Base-by-base conservation (phyloP, 345 rosid species). In the Capsella bursapastoris region DNA sequence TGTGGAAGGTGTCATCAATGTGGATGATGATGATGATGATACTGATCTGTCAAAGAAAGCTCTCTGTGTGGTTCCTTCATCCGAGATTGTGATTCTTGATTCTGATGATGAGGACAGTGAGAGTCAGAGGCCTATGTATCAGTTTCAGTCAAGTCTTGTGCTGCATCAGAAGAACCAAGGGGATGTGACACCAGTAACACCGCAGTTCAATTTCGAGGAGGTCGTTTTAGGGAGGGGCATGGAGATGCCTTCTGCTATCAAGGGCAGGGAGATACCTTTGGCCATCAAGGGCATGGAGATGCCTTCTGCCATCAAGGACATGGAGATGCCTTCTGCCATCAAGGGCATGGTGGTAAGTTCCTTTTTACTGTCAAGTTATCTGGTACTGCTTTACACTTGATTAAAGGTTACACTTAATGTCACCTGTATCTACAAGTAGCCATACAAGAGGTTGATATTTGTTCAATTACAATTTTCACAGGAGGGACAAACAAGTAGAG, bases 71-170 rank as follows among this genome's bases (percentile, higher is more conserved):
- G 66, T 70, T 65, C 58, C 81, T 13, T 58, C 73, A 7, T 37
- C 77, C 50, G 29, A 70, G 50, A 71, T 91, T 56, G 83, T 90
- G 12, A 74, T 85, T 75, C 79, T 86, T 38, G 94, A 86, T 73
- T 90, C 98, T 8, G 96, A 90, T 78, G 92, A 89, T 76, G 97
- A 89, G 71, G 97, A 82, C 2, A 53, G 18, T 55, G 80, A 28
- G 53, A 76, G 40, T 29, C 51, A 29, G 50, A 83, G 61, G 71
- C 81, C 84, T 22, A 52, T 55, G 52, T 67, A 75, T 75, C 83
- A 79, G 6, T 86, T 88, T 78, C 87, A 73, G 84, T 37, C 66
- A 50, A 49, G 64, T 66, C 73, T 78, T 59, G 78, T 73, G 11
- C 70, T n/a, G 57, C 64, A 71, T 77, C 83, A 78, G 43, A 86